Percentiles rank a stretch among this genome's conserved stretches.
Evolutionary conservation across 495 filamentous ascomycete species (phyloP).

Genomic region (Aspergillus taichungensis): DNA sequence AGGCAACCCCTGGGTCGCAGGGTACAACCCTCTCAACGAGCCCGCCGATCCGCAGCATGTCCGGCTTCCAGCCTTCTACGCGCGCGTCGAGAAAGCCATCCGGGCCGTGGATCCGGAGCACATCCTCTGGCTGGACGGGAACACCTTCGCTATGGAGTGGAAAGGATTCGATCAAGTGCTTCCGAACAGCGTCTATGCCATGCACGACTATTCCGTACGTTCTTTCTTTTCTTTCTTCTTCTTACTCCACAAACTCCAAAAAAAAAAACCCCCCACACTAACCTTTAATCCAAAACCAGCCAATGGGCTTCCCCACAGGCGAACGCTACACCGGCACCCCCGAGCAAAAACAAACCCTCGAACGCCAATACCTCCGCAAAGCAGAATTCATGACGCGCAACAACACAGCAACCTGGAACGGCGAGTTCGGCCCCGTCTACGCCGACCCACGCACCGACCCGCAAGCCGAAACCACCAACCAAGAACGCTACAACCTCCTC

Average conservation of each 20-base stretch:
- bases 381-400: constrained; percentile 48
- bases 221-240: not conserved
- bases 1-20: constrained; percentile 48
- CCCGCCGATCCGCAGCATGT: constrained; percentile 50
- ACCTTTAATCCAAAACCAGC: constrained; percentile 2
- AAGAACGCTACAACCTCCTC: constrained; percentile 44
- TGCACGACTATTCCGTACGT: constrained; percentile 50
- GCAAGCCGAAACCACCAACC: constrained; percentile 39
- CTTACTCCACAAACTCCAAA: not conserved
- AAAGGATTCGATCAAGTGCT: constrained; percentile 32
- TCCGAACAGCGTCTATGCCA: constrained; percentile 52
- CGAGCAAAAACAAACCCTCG: constrained; percentile 42
- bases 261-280: not conserved
- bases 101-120: constrained; percentile 51
- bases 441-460: constrained; percentile 25
- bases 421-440: constrained; percentile 59
- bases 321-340: constrained; percentile 42
- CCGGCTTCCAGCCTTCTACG: constrained; percentile 47
- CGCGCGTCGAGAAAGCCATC: constrained; percentile 48
- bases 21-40: constrained; percentile 61
- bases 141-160: constrained; percentile 55
- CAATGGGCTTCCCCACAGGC: constrained; percentile 48
- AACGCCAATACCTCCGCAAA: constrained; percentile 44
- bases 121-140: constrained; percentile 57
- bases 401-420: constrained; percentile 53